Percentiles rank a stretch among this genome's conserved stretches.
phyloP scores from a whole-genome alignment of 768 basidiomycete genomes.

The Lactarius psammicola region DNA sequence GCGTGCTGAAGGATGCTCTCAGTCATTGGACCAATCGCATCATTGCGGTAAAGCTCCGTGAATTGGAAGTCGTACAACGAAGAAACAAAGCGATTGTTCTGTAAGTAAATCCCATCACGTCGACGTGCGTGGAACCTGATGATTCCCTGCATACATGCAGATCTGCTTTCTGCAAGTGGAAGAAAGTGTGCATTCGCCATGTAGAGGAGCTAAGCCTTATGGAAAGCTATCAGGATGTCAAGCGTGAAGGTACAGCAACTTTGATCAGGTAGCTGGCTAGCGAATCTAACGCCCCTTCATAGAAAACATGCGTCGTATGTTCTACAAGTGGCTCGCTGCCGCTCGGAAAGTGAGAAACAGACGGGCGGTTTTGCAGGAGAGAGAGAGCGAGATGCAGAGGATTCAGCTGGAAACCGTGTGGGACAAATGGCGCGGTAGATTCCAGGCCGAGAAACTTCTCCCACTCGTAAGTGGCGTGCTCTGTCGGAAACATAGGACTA shows the following conservation, averaged over 20 bases:
- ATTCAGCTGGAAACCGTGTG: conserved; percentile 54
- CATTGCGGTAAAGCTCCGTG: conserved; percentile 69
- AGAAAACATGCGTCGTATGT: conserved; percentile 69
- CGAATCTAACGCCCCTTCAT: conserved; percentile 7
- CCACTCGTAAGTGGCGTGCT: conserved; percentile 51
- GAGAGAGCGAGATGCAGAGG: conserved; percentile 60
- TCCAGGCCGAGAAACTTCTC: conserved; percentile 59
- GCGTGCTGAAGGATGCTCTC: conserved; percentile 48
- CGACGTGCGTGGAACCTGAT: background rate
- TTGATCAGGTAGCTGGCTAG: background rate
- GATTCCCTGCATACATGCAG: conserved; percentile 37
- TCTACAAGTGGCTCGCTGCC: conserved; percentile 65
- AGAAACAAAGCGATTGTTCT: conserved; percentile 39
- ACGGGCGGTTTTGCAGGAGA: conserved; percentile 55
- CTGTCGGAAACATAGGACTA: background rate
- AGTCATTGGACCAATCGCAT: conserved; percentile 69
- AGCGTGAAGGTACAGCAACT: conserved; percentile 61
- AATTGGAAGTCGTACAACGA: conserved; percentile 59
- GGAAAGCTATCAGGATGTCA: conserved; percentile 79
- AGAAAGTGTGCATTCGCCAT: conserved; percentile 55
- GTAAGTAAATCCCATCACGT: conserved; percentile 33
- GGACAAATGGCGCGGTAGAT: conserved; percentile 80
- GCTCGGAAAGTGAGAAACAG: conserved; percentile 62
- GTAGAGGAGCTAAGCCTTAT: conserved; percentile 73
- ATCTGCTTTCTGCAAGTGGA: conserved; percentile 67